These are phyloP conservation scores for Rhodotorula graminis DNA, from an alignment of 768 basidiomycete species.

Conservation along the genomic window DNA sequence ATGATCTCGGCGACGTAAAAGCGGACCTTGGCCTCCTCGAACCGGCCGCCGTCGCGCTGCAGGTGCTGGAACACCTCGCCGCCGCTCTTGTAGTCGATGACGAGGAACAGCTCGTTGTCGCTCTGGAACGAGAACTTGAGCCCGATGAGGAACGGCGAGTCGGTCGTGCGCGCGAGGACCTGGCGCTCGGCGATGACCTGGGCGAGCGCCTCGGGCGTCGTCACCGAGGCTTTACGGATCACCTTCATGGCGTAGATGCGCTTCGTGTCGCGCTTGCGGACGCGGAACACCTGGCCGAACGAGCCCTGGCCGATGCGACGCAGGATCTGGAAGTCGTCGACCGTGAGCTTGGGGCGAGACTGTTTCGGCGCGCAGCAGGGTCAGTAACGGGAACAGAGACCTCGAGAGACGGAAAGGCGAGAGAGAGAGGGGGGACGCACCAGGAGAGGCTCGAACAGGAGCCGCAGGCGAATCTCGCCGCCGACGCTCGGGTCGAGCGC, in stretches of 20 bases:
- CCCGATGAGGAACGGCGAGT: conserved; percentile 91
- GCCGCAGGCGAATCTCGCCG: conserved; percentile 86
- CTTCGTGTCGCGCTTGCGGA: conserved; percentile 92
- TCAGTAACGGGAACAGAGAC: too few species aligned
- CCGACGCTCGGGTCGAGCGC: conserved; percentile 61
- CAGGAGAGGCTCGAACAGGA: conserved; percentile 83
- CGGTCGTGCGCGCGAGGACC: conserved; percentile 62
- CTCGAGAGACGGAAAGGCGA: too few species aligned
- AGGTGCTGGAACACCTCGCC: conserved; percentile 99
- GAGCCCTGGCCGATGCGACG: conserved; percentile 96
- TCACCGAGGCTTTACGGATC: conserved; percentile 89
- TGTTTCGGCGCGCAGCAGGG: too few species aligned
- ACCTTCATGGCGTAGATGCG: conserved; percentile 98
- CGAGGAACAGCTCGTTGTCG: conserved; percentile 29
- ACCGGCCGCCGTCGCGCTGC: conserved; percentile 89
- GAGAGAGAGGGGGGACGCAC: conserved; percentile 52
- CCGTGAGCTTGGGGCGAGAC: conserved; percentile 33
- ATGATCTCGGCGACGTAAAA: conserved; percentile 96
- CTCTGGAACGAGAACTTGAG: conserved; percentile 66
- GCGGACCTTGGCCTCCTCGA: conserved; percentile 83
- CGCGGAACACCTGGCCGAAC: conserved; percentile 92
- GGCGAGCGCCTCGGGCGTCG: conserved; percentile 83
- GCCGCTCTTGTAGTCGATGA: conserved; percentile 55
- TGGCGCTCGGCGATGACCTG: conserved; percentile 91
- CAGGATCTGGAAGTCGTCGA: conserved; percentile 82